A percentile compares a stretch with the other conserved stretches of the same genome.
phyloP scores from a whole-genome alignment of 1,284 basidiomycete species.

The Ganoderma resinaceum region DNA sequence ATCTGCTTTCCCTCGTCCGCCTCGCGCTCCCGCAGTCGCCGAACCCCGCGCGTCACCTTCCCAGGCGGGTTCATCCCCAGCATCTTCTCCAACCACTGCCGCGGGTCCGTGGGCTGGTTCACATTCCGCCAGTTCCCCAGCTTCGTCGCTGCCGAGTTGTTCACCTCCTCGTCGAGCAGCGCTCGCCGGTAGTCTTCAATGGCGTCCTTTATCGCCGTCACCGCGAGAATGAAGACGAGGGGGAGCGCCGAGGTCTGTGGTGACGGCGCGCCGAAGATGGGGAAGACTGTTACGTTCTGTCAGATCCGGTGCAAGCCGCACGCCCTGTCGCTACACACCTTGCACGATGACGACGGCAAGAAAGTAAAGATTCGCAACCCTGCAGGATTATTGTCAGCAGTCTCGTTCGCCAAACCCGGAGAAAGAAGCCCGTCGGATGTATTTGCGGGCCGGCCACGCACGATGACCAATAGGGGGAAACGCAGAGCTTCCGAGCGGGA shows the following conservation, averaged over 20 bases:
- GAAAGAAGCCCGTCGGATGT: background rate
- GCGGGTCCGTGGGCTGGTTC: slow-evolving; percentile 84
- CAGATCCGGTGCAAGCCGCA: slow-evolving; percentile 5
- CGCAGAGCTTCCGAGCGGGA: background rate
- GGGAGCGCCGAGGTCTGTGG: slow-evolving; percentile 89
- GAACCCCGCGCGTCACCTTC: slow-evolving; percentile 84
- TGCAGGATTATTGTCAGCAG: slow-evolving; percentile 36
- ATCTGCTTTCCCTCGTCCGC: slow-evolving; percentile 70
- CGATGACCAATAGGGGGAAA: background rate
- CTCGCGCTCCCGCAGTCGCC: slow-evolving; percentile 86
- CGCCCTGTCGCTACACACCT: slow-evolving; percentile 47
- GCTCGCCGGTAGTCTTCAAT: slow-evolving; percentile 94
- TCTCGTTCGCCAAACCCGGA: background rate
- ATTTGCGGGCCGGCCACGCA: background rate
- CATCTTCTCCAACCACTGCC: slow-evolving; percentile 77
- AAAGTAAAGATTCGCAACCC: slow-evolving; percentile 95
- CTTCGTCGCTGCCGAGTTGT: slow-evolving; percentile 88
- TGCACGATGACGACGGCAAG: slow-evolving; percentile 85
- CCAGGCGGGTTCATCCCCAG: slow-evolving; percentile 74
- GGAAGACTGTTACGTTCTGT: slow-evolving; percentile 67
- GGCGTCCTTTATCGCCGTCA: slow-evolving; percentile 95
- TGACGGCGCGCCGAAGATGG: slow-evolving; percentile 89
- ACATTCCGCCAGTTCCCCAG: slow-evolving; percentile 91
- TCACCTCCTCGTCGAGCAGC: slow-evolving; percentile 88
- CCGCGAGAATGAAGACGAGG: slow-evolving; percentile 84